Conservation (phyloP, 306 rosid species). For the Glycine latifolia region DNA sequence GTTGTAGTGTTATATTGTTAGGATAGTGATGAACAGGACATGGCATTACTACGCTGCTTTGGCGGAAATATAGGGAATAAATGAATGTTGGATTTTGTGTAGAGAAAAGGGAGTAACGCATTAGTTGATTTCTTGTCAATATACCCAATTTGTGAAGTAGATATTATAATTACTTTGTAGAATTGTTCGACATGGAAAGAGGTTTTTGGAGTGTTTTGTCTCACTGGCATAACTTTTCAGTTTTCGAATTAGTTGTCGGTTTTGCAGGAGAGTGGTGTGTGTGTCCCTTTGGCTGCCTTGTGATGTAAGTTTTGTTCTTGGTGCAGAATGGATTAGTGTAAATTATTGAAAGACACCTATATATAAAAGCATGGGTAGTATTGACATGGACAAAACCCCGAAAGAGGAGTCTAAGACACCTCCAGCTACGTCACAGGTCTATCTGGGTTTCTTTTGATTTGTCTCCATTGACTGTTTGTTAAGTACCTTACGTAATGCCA, state of each 20-base stretch:
- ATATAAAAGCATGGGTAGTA: slow-evolving; percentile 71
- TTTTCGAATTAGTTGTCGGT: slow-evolving; percentile 1
- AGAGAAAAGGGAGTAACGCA: not conserved
- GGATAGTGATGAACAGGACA: slow-evolving; percentile 6
- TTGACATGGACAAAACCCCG: slow-evolving; percentile 80
- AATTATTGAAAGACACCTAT: slow-evolving; percentile 39
- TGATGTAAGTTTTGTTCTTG: slow-evolving; percentile 46
- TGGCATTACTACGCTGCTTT: not conserved
- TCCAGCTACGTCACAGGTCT: slow-evolving; percentile 78
- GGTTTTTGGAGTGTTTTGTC: not conserved
- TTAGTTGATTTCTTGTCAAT: slow-evolving; percentile 8
- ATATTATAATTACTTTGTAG: slow-evolving; percentile 1
- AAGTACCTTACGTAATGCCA: slow-evolving; percentile 13
- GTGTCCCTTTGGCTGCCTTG: slow-evolving; percentile 39
- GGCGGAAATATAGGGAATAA: not conserved
- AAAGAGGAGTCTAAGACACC: slow-evolving; percentile 84
- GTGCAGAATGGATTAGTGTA: slow-evolving; percentile 67
- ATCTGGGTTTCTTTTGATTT: slow-evolving; percentile 44
- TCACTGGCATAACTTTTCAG: slow-evolving; percentile 2
- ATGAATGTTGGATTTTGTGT: not conserved
- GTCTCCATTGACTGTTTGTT: slow-evolving; percentile 14
- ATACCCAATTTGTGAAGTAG: slow-evolving; percentile 4
- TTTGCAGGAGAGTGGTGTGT: slow-evolving; percentile 13
- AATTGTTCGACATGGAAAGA: not conserved
- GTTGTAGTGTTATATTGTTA: not conserved